Conservation (phyloP, 1,139 yeast genomes). For the Taphrina deformans region DNA sequence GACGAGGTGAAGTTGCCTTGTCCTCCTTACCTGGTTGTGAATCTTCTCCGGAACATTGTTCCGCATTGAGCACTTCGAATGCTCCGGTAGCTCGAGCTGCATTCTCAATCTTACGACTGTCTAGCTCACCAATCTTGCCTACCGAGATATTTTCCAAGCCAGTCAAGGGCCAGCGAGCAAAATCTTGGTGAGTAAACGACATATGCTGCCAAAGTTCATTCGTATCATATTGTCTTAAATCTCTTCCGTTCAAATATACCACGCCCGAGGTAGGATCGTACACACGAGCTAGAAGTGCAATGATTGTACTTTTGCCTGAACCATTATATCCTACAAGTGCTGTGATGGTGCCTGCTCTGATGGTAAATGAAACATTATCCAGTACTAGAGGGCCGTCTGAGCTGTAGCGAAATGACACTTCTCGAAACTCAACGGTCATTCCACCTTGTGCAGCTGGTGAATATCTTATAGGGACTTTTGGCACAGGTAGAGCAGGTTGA, state of each 20-base stretch:
- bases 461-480: background rate
- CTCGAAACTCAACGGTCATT: conserved; percentile 14
- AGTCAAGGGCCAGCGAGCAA: conserved; percentile 21
- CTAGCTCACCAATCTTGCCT: conserved; percentile 3
- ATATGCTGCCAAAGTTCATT: conserved; percentile 2
- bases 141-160: conserved; percentile 25
- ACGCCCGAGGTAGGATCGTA: conserved; percentile 17
- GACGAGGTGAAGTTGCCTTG: background rate
- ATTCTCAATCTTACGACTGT: background rate
- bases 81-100: conserved; percentile 30
- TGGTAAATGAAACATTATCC: conserved; percentile 6
- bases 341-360: conserved; percentile 12
- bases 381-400: conserved; percentile 7
- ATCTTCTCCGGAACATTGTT: background rate
- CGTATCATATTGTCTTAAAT: conserved; percentile 15
- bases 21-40: background rate
- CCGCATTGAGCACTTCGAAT: conserved; percentile 1
- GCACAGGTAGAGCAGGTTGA: conserved; percentile 1
- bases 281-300: conserved; percentile 13
- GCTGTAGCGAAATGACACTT: conserved; percentile 17
- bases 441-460: background rate
- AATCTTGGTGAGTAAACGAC: conserved; percentile 26
- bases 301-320: conserved; percentile 23
- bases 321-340: conserved; percentile 31
- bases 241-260: conserved; percentile 7